Percentiles rank a stretch among this genome's conserved stretches.
Evolutionary conservation across 805 yeast species (phyloP).

Genomic region (Scheffersomyces stipitis): DNA sequence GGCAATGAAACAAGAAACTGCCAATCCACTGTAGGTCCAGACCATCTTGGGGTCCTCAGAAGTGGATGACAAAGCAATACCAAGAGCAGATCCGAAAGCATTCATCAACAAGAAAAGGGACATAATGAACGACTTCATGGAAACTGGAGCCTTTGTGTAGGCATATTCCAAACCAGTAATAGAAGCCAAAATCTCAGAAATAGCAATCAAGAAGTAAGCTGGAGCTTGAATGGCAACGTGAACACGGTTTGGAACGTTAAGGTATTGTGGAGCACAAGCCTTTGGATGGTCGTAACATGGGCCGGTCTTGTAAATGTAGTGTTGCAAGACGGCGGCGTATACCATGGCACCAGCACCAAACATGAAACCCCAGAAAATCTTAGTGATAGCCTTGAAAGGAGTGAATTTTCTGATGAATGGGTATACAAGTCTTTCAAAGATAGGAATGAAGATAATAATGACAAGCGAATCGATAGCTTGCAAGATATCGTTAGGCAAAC

Average conservation of each 20-base stretch:
- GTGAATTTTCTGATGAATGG: constrained; percentile 46
- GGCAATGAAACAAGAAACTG: constrained; percentile 54
- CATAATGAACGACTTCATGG: constrained; percentile 66
- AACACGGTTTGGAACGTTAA: constrained; percentile 49
- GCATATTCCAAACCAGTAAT: constrained; percentile 84
- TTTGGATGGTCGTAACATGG: constrained; percentile 71
- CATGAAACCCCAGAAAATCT: constrained; percentile 69
- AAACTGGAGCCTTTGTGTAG: constrained; percentile 74
- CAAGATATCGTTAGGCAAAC: constrained; percentile 78
- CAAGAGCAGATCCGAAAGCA: constrained; percentile 77
- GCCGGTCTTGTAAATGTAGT: constrained; percentile 64
- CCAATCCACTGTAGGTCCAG: constrained; percentile 68
- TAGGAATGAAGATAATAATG: constrained; percentile 74
- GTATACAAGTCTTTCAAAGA: constrained; percentile 58
- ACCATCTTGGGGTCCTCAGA: constrained; percentile 67
- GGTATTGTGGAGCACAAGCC: constrained; percentile 43
- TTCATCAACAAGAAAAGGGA: constrained; percentile 64
- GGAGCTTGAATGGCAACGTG: constrained; percentile 74
- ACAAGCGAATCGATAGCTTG: constrained; percentile 76
- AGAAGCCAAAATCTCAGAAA: constrained; percentile 77
- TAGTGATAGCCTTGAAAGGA: constrained; percentile 67
- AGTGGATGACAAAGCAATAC: constrained; percentile 69
- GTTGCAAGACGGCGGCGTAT: constrained; percentile 75
- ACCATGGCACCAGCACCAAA: constrained; percentile 66
- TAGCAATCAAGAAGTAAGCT: constrained; percentile 69